Evolutionary conservation across 2,329 filamentous ascomycete genomes (phyloP).

Genomic region (Exophiala lecanii-corni): DNA sequence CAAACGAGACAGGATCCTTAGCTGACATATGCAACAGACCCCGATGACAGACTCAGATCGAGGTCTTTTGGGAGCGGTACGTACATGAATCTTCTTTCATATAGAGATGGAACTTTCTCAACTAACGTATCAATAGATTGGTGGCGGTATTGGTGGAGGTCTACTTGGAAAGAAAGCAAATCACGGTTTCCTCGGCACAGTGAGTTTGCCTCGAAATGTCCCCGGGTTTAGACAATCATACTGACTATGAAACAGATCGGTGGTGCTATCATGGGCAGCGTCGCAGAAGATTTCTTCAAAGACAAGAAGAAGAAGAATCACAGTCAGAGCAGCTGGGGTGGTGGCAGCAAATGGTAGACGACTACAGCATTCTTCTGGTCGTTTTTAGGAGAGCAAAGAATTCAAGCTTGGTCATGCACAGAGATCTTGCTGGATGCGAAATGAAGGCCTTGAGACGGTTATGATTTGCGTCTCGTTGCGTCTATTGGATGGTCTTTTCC

Average conservation of each 20-base stretch:
- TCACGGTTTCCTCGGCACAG: constrained; percentile 54
- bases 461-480: too few relatives aligned
- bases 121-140: constrained; percentile 29
- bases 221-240: background rate
- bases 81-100: too few relatives aligned
- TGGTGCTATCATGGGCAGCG: constrained; percentile 52
- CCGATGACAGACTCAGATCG: constrained; percentile 48
- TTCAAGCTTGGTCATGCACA: background rate
- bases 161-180: constrained; percentile 53
- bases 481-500: too few relatives aligned
- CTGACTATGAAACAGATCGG: constrained; percentile 28
- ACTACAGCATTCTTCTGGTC: constrained; percentile 16
- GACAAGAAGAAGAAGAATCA: constrained; percentile 36
- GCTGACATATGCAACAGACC: background rate
- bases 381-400: constrained; percentile 10
- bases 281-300: constrained; percentile 53
- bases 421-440: too few relatives aligned
- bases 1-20: too few relatives aligned
- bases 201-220: background rate
- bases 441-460: constrained; percentile 2
- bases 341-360: constrained; percentile 22
- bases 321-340: constrained; percentile 23
- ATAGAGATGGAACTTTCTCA: background rate
- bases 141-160: constrained; percentile 54
- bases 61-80: constrained; percentile 50